These are phyloP conservation scores for Oryza nivara DNA, from an alignment of 176 grass and related monocot species.

Conservation along the genomic window DNA sequence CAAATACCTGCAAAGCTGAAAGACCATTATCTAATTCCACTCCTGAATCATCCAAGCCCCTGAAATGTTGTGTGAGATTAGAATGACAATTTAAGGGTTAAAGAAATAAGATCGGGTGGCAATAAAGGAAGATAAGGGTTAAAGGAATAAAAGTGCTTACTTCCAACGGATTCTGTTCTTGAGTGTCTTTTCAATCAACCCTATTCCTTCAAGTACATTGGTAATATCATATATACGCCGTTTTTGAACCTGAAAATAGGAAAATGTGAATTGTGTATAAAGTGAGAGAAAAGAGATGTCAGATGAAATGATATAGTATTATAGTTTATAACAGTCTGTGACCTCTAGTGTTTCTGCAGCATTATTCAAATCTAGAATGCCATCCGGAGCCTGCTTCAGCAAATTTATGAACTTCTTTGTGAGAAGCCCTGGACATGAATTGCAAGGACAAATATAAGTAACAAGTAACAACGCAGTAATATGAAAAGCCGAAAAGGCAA, in stretches of 20 bases:
- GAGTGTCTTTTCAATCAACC: constrained; percentile 96
- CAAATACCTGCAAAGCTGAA: constrained; percentile 79
- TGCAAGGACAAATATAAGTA: constrained; percentile 41
- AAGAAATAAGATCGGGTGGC: constrained; percentile 20
- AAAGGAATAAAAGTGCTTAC: constrained; percentile 54
- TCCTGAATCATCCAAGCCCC: constrained; percentile 83
- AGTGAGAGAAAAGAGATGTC: constrained; percentile 8
- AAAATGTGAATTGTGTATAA: constrained; percentile 26
- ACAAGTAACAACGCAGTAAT: background rate
- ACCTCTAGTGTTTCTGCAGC: constrained; percentile 98
- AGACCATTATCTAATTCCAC: constrained; percentile 69
- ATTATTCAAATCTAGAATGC: constrained; percentile 98
- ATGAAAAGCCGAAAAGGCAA: constrained; percentile 19
- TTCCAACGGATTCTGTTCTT: constrained; percentile 99
- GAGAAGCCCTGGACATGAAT: constrained; percentile 71
- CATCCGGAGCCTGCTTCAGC: constrained; percentile 84
- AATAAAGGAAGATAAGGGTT: constrained; percentile 16
- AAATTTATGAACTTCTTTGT: constrained; percentile 98
- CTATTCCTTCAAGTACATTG: constrained; percentile 99
- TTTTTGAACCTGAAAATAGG: constrained; percentile 85
- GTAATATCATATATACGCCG: constrained; percentile 99
- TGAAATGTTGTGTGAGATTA: constrained; percentile 39
- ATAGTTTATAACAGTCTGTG: constrained; percentile 4
- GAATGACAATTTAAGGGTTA: constrained; percentile 37
- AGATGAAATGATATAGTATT: constrained; percentile 6